Evolutionary conservation across 805 yeast species (phyloP), one percentile per base, ranked within the genome.

Genomic region (Phaffomyces thermotolerans): DNA sequence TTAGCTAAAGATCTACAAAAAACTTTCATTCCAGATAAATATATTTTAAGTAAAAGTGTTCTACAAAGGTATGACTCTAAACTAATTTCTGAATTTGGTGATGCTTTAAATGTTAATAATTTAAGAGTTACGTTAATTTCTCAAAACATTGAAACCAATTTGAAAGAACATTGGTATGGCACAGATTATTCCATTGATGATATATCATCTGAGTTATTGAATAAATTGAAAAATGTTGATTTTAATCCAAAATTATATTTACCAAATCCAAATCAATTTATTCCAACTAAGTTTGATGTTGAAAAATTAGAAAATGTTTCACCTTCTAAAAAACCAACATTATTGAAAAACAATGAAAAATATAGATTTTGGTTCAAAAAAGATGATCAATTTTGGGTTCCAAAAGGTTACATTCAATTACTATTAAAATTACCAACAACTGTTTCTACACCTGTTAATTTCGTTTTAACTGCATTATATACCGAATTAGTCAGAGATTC

Each of bases 361-460:
- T 63, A 71, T 33, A 81, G 79, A 52, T 66, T 86, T 32, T 91
- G 98, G 98, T 86, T 71, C 62, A 91, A 91, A 60, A 83, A 83
- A 53, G 96, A 91, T 65, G 96, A 91, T 52, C 78, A 81, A 40
- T 85, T 91, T 58, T 78, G 84, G 69, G 84, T 86, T 15, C 99
- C 98, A 40, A 85, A 90, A 65, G 93, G 93, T 1, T 70, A 76
- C 39, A 76, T 89, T 27, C 75, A 76, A 34, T 59, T 87, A 42
- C 69, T 75, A 34, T 71, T 91, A 50, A 81, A 79, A 48, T 65
- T 79, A 35, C 95, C 95, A 1, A 68, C 73, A 12, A 69, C 84
- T 0, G 74, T 74, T 39, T 64, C 75, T 1, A 76, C 82, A n/a
- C 78, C 87, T 2, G 62, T 72, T 25, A 71, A 77, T 39, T 67